Evolutionary conservation across 116 monocot species (phyloP).

Genomic region (Dioscorea cayenensis): DNA sequence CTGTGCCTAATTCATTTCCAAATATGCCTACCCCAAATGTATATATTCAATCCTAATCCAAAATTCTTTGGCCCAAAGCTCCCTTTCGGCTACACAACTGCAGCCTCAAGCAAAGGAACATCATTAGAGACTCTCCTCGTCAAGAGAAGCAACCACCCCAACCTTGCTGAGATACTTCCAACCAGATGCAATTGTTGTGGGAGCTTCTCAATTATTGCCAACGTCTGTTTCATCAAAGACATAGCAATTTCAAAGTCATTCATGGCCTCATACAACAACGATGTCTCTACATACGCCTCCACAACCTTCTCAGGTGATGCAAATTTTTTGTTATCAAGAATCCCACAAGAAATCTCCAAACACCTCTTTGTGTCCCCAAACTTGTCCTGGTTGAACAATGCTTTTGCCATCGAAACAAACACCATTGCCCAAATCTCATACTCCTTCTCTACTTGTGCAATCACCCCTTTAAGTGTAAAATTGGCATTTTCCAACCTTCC

Average conservation of each 20-base stretch:
- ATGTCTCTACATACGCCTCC: conserved; percentile 34
- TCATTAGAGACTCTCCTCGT: conserved; percentile 29
- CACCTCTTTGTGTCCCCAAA: conserved; percentile 44
- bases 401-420: conserved; percentile 37
- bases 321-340: conserved; percentile 31
- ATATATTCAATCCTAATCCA: conserved; percentile 54
- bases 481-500: conserved; percentile 43
- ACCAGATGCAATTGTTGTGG: conserved; percentile 33
- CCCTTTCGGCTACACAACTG: conserved; percentile 27
- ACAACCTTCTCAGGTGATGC: conserved; percentile 18
- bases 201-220: conserved; percentile 24
- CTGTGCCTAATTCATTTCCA: conserved; percentile 25
- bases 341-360: conserved; percentile 31
- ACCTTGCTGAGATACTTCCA: conserved; percentile 45
- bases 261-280: conserved; percentile 56
- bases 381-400: conserved; percentile 31
- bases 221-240: conserved; percentile 36
- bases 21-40: conserved; percentile 57
- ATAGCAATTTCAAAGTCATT: conserved; percentile 51
- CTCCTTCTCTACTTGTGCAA: conserved; percentile 29
- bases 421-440: conserved; percentile 32
- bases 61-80: conserved; percentile 52
- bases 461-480: conserved; percentile 24
- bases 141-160: conserved; percentile 54
- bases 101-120: conserved; percentile 41